phyloP scores from a whole-genome alignment of 2,329 filamentous ascomycete species.

The Colletotrichum somersetense region DNA sequence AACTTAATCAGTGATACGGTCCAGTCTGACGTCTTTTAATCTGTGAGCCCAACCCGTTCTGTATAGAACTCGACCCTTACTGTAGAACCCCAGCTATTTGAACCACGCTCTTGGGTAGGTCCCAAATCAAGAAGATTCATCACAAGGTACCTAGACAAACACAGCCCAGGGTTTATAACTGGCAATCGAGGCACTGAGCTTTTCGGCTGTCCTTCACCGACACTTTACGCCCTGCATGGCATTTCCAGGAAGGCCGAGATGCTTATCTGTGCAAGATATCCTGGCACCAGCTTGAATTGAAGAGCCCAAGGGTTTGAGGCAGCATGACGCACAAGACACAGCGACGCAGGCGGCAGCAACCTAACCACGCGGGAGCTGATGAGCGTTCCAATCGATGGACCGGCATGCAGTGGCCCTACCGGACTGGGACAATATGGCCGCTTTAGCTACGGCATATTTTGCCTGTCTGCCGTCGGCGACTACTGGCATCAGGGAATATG shows the following conservation, averaged over 20 bases:
- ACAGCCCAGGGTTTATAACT: not conserved
- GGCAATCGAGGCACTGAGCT: not conserved
- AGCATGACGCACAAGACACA: slow-evolving; percentile 12
- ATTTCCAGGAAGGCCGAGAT: not conserved
- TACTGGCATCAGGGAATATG: slow-evolving; percentile 19
- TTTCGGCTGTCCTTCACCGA: slow-evolving; percentile 30
- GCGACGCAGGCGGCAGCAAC: slow-evolving; percentile 5
- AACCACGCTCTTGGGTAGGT: not conserved
- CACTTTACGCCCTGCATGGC: slow-evolving; percentile 23
- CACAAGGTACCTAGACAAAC: not conserved
- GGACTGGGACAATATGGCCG: slow-evolving; percentile 12
- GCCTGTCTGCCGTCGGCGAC: slow-evolving; percentile 1
- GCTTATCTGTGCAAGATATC: not conserved
- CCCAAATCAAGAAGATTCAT: not conserved
- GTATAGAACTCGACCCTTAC: not conserved
- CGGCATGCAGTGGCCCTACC: slow-evolving; percentile 24
- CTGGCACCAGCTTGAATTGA: not conserved
- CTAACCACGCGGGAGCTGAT: not conserved
- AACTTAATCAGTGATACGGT: not conserved
- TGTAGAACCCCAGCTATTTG: not conserved
- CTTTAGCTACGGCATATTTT: slow-evolving; percentile 23
- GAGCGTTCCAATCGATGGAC: not conserved
- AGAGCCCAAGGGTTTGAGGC: slow-evolving; percentile 18
- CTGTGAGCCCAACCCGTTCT: not conserved
- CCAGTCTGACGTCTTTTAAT: not conserved